These are phyloP conservation scores for Chlamydomonas applanata DNA, from an alignment of 139 green algal genomes.

Conservation along the genomic window DNA sequence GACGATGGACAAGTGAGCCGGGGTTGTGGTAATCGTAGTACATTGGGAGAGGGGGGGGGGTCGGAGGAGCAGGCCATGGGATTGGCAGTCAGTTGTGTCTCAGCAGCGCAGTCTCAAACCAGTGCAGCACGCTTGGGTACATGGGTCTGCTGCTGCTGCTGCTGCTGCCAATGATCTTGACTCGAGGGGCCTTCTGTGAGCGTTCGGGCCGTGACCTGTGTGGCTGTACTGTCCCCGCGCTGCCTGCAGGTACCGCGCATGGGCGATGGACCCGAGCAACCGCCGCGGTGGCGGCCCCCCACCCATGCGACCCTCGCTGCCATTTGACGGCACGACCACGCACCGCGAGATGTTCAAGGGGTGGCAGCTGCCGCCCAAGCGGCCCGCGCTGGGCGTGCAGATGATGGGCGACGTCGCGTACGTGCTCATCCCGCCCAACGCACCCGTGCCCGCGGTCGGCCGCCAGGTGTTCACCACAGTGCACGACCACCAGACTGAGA, in stretches of 20 bases:
- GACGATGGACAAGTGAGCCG: conserved; percentile 26
- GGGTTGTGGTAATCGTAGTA: background rate
- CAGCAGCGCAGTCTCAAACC: too few species aligned
- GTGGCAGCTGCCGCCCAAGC: conserved; percentile 50
- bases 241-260: conserved; percentile 24
- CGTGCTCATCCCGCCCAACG: conserved; percentile 49
- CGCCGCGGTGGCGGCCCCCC: conserved; percentile 15
- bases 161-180: too few species aligned
- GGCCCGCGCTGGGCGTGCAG: conserved; percentile 53
- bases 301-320: conserved; percentile 40
- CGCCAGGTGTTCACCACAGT: conserved; percentile 33
- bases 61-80: too few species aligned
- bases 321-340: conserved; percentile 56
- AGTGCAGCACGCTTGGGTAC: too few species aligned
- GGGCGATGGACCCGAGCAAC: conserved; percentile 33
- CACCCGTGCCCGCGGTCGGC: conserved; percentile 32
- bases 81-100: too few species aligned
- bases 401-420: conserved; percentile 43
- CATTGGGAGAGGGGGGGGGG: too few species aligned
- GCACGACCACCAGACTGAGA: conserved; percentile 54
- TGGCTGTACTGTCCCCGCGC: background rate
- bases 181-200: too few species aligned
- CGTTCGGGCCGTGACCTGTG: too few species aligned
- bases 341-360: conserved; percentile 59
- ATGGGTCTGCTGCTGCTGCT: too few species aligned